A percentile compares a stretch with the other conserved stretches of the same genome.
phyloP scores from a whole-genome alignment of 192 early-diverging fungal genomes.

The Backusella luteola region DNA sequence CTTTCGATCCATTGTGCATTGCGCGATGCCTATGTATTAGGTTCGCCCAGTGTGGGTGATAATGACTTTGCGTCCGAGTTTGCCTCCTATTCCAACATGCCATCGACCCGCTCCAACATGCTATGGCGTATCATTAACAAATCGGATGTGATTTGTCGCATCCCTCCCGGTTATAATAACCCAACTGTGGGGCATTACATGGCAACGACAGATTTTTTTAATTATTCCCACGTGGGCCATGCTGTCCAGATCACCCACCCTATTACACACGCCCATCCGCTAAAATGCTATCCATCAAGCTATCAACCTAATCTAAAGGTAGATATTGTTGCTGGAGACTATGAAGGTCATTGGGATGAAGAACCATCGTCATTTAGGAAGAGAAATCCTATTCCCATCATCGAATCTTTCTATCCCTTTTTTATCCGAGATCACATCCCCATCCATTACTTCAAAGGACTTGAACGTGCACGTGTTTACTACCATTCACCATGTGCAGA shows the following conservation, averaged over 20 bases:
- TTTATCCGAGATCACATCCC: constrained; percentile 34
- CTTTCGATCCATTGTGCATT: constrained; percentile 20
- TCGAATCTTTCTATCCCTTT: constrained; percentile 28
- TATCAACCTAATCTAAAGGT: constrained; percentile 25
- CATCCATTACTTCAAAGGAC: constrained; percentile 19
- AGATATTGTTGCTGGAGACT: constrained; percentile 4
- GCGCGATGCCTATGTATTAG: constrained; percentile 36
- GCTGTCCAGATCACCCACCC: constrained; percentile 18
- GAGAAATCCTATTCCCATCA: constrained; percentile 27
- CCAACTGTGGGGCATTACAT: constrained; percentile 21
- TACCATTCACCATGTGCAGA: constrained; percentile 7
- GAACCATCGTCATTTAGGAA: not conserved
- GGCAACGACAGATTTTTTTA: constrained; percentile 25
- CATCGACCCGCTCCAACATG: constrained; percentile 18
- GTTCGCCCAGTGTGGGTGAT: constrained; percentile 43
- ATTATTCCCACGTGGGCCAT: constrained; percentile 36
- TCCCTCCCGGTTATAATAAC: constrained; percentile 41
- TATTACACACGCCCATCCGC: not conserved
- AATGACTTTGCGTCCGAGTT: constrained; percentile 45
- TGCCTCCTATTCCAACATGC: constrained; percentile 24
- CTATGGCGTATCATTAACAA: constrained; percentile 48
- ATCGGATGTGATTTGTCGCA: constrained; percentile 39
- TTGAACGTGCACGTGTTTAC: constrained; percentile 17
- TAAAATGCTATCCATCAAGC: constrained; percentile 17
- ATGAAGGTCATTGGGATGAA: not conserved